Evolutionary conservation across 179 eudicot genomes (phyloP).

Genomic region (Gypsophila paniculata): DNA sequence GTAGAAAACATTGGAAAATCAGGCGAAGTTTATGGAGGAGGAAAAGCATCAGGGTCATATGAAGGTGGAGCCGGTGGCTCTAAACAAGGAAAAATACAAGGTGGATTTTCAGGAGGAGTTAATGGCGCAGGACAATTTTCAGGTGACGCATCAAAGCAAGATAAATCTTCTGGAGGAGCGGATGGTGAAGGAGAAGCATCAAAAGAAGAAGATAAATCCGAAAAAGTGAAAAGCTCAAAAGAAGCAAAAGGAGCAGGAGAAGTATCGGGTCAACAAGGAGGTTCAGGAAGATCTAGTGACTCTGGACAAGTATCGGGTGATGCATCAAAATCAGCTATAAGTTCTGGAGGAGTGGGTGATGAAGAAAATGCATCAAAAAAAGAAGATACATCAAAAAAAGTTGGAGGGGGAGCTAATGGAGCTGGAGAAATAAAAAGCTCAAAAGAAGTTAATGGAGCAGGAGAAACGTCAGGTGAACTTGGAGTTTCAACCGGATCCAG

Average conservation of each 20-base stretch:
- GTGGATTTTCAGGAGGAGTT: too few relatives aligned
- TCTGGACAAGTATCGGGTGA: background rate
- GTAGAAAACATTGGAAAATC: background rate
- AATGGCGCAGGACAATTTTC: background rate
- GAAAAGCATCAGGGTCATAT: background rate
- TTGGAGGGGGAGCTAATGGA: background rate
- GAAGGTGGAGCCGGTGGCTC: background rate
- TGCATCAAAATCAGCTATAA: background rate
- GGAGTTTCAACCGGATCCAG: background rate
- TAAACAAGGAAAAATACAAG: background rate
- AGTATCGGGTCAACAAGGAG: background rate
- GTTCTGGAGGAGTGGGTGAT: background rate
- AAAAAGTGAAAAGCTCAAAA: background rate
- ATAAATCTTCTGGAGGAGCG: too few relatives aligned
- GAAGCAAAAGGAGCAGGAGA: too few relatives aligned
- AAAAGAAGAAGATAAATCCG: background rate
- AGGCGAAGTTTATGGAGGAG: background rate
- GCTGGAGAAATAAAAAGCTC: background rate
- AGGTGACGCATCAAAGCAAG: too few relatives aligned
- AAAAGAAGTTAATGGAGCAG: background rate
- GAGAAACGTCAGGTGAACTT: background rate
- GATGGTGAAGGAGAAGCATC: background rate
- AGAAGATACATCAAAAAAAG: background rate
- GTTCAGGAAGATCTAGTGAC: background rate
- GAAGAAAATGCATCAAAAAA: background rate